Percentiles rank a stretch among this genome's conserved stretches.
These are phyloP conservation scores for Myriosclerotinia duriaeana DNA, from an alignment of 2,329 filamentous ascomycete species.

Conservation along the genomic window DNA sequence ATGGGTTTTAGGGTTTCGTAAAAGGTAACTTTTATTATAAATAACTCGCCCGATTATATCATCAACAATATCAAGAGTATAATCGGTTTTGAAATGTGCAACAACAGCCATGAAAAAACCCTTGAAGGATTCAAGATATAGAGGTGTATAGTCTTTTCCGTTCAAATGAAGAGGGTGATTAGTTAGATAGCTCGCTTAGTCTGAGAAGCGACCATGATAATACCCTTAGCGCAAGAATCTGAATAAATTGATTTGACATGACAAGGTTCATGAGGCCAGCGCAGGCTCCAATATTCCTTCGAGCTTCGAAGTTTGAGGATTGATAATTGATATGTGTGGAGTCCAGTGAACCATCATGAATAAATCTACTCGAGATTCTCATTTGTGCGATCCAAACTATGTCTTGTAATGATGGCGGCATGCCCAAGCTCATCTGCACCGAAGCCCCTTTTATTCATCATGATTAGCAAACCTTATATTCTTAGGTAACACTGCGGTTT, in stretches of 20 bases:
- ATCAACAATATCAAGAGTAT: no score
- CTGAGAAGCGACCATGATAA: background rate
- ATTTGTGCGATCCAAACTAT: background rate
- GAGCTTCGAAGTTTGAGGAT: background rate
- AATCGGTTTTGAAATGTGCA: no score
- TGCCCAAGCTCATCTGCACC: background rate
- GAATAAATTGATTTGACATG: background rate
- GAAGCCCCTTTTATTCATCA: background rate
- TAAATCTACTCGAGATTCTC: background rate
- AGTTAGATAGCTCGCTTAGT: conserved; percentile 1
- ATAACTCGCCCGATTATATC: no score
- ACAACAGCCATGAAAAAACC: background rate
- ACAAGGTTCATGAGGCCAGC: background rate
- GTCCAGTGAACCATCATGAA: no score
- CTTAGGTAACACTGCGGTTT: conserved; percentile 16
- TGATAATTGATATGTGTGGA: background rate
- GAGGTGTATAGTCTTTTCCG: background rate
- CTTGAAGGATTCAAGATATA: background rate
- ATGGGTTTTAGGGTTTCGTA: no score
- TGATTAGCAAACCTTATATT: conserved; percentile 13
- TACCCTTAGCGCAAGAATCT: background rate
- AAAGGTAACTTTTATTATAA: no score
- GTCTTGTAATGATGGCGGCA: background rate
- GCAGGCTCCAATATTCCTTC: background rate
- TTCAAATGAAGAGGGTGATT: background rate